Base-by-base conservation (phyloP, 2,329 filamentous ascomycete species). In the Aspergillus awamori region DNA sequence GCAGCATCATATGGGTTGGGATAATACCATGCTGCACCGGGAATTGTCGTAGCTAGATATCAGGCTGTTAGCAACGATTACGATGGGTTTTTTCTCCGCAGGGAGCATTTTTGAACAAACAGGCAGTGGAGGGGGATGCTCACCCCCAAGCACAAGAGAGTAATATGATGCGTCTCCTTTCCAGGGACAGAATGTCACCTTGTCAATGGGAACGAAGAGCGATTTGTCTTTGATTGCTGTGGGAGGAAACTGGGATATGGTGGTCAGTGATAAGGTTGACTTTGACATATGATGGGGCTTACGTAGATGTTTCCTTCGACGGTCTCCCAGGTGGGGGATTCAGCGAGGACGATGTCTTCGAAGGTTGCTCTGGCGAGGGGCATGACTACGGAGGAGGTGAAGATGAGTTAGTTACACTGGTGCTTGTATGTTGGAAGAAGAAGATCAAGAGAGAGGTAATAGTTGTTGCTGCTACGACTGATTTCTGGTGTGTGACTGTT, bases 21-120 rank as follows among this genome's bases (percentile, higher is more conserved):
- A 63, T 87, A 87, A 65, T 83, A 87, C 85, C 85, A 87, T 0
- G 84, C 85, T 2, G 82, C 83, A 62, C 87, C 83, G 38, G 80
- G 74, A 20, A 84, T 62, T 55, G 80, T 79, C 5, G 77, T 76
- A 41, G 79, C 82, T 81, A 59, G 8, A 20, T 36, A 36, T 20
- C 11, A 3, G 3, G 5, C 11, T 36, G 22, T 65, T 26, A 49
- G 39, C 30, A 30, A 30, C 4, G 28, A 30, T 30, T 30, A 30
- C 10, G 4, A 30, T 30, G 8, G 8, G 11, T 0, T 30, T 4
- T 30, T 8, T 30, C 28, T 30, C 28, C 10, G 1, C 1, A 11
- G 28, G 0, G 28, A 1, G 10, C 3, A 30, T 17, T 61, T 61
- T 26, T 55, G 17, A n/a, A n/a, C 13, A 4, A 22, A 17, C 4